A percentile compares a stretch with the other conserved stretches of the same genome.
Conservation (phyloP, 148 eudicot genomes). For the Spergularia marina region DNA sequence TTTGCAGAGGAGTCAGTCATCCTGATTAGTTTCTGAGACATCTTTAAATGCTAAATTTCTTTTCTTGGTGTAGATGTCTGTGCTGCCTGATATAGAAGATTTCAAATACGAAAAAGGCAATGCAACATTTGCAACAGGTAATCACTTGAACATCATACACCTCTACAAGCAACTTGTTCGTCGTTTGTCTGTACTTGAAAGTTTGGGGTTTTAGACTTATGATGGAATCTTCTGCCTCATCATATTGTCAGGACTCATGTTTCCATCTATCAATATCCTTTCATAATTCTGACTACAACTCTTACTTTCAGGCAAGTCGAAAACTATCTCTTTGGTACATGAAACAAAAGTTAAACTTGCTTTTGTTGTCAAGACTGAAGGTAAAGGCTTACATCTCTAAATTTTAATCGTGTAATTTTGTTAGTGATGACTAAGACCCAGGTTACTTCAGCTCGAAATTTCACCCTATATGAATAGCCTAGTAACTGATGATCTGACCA, state of each 20-base stretch:
- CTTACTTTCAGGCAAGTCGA: conserved; percentile 23
- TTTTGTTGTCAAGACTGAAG: conserved; percentile 26
- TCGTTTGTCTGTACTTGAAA: background rate
- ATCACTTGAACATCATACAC: conserved; percentile 20
- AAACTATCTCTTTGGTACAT: conserved; percentile 16
- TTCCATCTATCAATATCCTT: background rate
- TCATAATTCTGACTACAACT: conserved; percentile 2
- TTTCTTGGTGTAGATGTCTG: conserved; percentile 23
- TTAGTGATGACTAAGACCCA: background rate
- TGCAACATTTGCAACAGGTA: conserved; percentile 39
- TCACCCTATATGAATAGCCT: background rate
- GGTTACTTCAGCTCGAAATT: background rate
- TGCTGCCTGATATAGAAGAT: conserved; percentile 81
- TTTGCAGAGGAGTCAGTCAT: background rate
- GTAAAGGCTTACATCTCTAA: conserved; percentile 7
- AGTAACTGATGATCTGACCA: background rate
- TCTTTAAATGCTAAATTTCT: background rate
- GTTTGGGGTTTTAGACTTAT: no score
- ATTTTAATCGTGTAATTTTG: background rate
- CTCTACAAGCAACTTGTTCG: conserved; percentile 1
- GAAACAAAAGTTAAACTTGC: conserved; percentile 13
- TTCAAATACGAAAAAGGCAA: conserved; percentile 47
- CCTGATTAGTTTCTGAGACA: background rate
- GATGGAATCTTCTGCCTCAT: background rate
- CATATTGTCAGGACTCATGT: background rate